Percentiles rank a stretch among this genome's conserved stretches.
phyloP scores from a whole-genome alignment of 257 asterid species.

The Forsythia suspensa region DNA sequence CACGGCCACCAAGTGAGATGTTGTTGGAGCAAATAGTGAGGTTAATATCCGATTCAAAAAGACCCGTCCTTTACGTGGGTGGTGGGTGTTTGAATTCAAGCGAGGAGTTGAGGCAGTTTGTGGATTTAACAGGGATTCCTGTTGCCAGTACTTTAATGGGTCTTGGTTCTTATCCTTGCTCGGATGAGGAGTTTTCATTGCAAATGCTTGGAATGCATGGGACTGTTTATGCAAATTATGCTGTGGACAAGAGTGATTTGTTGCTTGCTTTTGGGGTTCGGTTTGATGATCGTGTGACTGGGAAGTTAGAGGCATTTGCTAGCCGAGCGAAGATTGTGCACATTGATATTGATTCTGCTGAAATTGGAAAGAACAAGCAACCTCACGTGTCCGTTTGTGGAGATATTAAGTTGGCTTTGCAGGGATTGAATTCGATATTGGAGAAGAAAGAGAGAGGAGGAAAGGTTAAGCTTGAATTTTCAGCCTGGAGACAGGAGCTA shows the following conservation, averaged over 20 bases:
- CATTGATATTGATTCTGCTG: conserved; percentile 79
- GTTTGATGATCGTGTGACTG: conserved; percentile 85
- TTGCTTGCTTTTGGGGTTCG: conserved; percentile 84
- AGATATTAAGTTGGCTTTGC: conserved; percentile 58
- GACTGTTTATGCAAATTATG: conserved; percentile 74
- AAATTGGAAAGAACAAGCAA: conserved; percentile 79
- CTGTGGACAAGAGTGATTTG: conserved; percentile 77
- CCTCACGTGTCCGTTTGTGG: conserved; percentile 78
- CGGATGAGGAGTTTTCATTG: conserved; percentile 55
- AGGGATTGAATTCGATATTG: conserved; percentile 56
- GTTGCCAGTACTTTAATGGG: conserved; percentile 87
- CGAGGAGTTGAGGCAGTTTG: conserved; percentile 63
- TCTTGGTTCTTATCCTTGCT: conserved; percentile 64
- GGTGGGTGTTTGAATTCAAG: conserved; percentile 86
- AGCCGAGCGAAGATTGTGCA: conserved; percentile 86
- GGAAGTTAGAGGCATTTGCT: conserved; percentile 81
- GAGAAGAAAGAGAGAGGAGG: conserved; percentile 26
- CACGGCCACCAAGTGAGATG: conserved; percentile 42
- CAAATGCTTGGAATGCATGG: conserved; percentile 97
- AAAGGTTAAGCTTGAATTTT: conserved; percentile 42
- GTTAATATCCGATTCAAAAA: conserved; percentile 61
- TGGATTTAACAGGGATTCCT: conserved; percentile 70
- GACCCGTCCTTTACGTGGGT: conserved; percentile 75
- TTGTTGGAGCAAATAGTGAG: conserved; percentile 57
- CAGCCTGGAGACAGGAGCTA: conserved; percentile 69